Evolutionary conservation across 768 basidiomycete species (phyloP).

Genomic region (Suillus fuscotomentosus): DNA sequence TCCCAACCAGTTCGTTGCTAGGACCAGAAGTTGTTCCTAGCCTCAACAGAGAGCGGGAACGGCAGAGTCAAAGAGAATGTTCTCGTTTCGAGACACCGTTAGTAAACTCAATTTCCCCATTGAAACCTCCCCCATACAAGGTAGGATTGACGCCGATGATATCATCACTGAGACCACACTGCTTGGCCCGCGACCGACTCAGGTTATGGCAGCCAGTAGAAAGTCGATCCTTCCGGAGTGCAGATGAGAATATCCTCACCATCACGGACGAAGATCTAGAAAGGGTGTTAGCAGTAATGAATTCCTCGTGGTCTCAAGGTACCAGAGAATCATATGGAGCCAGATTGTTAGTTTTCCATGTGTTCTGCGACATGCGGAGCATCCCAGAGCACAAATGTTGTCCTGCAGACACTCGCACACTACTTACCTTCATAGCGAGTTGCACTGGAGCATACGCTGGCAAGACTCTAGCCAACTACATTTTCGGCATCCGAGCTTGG

Average conservation of each 20-base stretch:
- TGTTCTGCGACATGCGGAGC: constrained; percentile 35
- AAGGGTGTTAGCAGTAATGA: constrained; percentile 4
- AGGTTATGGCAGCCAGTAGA: not conserved
- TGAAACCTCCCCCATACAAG: not conserved
- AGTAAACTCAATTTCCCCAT: no score
- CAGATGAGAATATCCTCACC: not conserved
- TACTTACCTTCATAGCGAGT: constrained; percentile 29
- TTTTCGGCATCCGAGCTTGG: constrained; percentile 22
- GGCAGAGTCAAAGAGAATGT: no score
- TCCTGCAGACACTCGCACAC: constrained; percentile 22
- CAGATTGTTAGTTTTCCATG: constrained; percentile 38
- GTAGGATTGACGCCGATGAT: not conserved
- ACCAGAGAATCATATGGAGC: constrained; percentile 38
- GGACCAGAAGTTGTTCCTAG: no score
- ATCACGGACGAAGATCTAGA: not conserved
- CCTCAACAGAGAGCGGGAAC: no score
- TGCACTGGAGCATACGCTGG: constrained; percentile 30
- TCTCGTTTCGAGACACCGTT: not conserved
- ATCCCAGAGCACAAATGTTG: constrained; percentile 16
- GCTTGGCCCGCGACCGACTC: not conserved
- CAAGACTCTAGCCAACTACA: constrained; percentile 12
- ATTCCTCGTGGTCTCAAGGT: constrained; percentile 23
- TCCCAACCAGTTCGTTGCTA: not conserved
- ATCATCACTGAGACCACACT: not conserved
- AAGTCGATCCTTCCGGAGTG: not conserved